phyloP scores from a whole-genome alignment of 2,329 filamentous ascomycete genomes.

The Fusarium mexicanum region DNA sequence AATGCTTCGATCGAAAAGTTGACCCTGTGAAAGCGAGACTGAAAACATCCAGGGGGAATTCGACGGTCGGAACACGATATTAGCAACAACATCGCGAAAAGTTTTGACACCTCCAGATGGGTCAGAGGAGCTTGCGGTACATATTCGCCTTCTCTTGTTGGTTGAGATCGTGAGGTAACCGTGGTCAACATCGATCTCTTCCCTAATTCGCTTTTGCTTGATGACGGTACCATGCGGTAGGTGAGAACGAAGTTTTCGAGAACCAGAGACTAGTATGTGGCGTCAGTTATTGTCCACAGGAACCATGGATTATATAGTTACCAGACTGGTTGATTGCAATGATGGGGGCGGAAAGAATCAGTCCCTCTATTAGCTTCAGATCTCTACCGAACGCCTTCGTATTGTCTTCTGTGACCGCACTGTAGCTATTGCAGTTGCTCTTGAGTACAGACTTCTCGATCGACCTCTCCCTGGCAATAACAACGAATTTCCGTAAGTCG shows the following conservation, averaged over 20 bases:
- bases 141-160: conserved; percentile 11
- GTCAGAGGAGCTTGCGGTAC: background rate
- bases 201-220: conserved; percentile 20
- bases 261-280: background rate
- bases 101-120: background rate
- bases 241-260: background rate
- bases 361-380: conserved; percentile 6
- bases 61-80: conserved; percentile 13
- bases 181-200: conserved; percentile 6
- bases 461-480: conserved; percentile 4
- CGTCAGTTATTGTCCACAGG: background rate
- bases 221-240: conserved; percentile 9
- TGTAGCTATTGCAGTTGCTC: accelerated
- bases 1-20: conserved; percentile 24
- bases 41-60: background rate
- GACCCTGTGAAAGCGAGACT: conserved; percentile 18
- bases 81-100: conserved; percentile 12
- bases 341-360: conserved; percentile 4
- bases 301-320: background rate
- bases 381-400: background rate
- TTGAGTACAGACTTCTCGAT: background rate
- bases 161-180: conserved; percentile 10
- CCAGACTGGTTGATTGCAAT: conserved; percentile 8
- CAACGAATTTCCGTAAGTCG: conserved; percentile 11
- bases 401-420: background rate